These are phyloP conservation scores for Coemansia sp. DNA, from an alignment of 192 early-diverging fungal genomes.

Conservation along the genomic window DNA sequence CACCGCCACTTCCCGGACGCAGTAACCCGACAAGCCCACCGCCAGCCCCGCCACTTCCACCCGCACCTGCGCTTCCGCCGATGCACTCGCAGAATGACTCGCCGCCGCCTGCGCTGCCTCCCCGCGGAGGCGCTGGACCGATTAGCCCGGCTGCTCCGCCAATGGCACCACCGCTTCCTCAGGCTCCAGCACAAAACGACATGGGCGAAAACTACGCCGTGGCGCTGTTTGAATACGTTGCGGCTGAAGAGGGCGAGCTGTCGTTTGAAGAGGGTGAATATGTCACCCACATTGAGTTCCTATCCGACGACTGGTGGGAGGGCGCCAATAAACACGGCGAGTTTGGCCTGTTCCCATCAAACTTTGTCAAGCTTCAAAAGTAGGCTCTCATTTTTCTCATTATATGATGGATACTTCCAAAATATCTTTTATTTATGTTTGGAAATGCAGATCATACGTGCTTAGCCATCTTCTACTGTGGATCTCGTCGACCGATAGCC, in stretches of 20 bases:
- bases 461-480: constrained; percentile 64
- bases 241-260: constrained; percentile 85
- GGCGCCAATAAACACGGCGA: constrained; percentile 59
- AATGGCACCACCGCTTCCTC: constrained; percentile 19
- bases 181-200: constrained; percentile 13
- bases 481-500: constrained; percentile 59
- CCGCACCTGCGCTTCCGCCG: neutral
- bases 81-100: neutral
- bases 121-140: constrained; percentile 9
- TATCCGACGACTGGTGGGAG: constrained; percentile 92
- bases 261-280: constrained; percentile 70
- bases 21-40: constrained; percentile 1
- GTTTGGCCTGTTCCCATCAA: constrained; percentile 75
- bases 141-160: constrained; percentile 14
- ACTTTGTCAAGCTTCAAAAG: constrained; percentile 37
- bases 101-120: constrained; percentile 8
- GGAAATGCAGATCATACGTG: constrained; percentile 85
- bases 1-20: constrained; percentile 3
- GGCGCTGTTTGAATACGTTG: constrained; percentile 81
- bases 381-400: neutral
- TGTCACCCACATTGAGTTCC: constrained; percentile 77
- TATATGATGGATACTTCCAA: neutral
- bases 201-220: constrained; percentile 51
- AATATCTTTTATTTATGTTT: constrained; percentile 17
- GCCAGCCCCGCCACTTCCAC: constrained; percentile 1